These are phyloP conservation scores for Kluyveromyces lactis DNA, from an alignment of 805 yeast genomes.

Conservation along the genomic window DNA sequence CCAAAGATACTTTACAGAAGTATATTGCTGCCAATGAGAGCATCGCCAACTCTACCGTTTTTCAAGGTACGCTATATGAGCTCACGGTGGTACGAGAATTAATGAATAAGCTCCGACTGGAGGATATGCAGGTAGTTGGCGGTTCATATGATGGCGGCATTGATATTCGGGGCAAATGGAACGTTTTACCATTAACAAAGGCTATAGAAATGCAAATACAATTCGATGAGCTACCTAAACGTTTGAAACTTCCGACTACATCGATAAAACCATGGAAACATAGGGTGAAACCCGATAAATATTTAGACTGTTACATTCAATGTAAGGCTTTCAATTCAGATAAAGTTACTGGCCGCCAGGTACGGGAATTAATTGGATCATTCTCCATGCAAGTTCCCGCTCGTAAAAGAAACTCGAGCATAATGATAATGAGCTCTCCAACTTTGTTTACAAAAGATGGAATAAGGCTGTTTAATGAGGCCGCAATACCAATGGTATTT, in stretches of 20 bases:
- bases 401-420: constrained; percentile 14
- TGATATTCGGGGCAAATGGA: constrained; percentile 26
- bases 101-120: constrained; percentile 19
- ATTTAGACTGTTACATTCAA: constrained; percentile 23
- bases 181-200: constrained; percentile 11
- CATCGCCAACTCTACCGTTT: constrained; percentile 23
- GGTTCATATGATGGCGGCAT: constrained; percentile 30
- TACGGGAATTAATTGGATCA: constrained; percentile 27
- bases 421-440: constrained; percentile 27
- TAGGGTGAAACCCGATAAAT: constrained; percentile 6
- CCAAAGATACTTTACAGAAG: constrained; percentile 12
- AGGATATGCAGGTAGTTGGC: constrained; percentile 19
- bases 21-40: constrained; percentile 16
- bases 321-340: constrained; percentile 24
- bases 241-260: constrained; percentile 12
- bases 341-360: constrained; percentile 25
- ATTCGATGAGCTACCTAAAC: constrained; percentile 11
- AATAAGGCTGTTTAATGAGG: constrained; percentile 19
- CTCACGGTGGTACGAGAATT: constrained; percentile 26
- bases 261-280: constrained; percentile 16
- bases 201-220: constrained; percentile 6
- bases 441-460: constrained; percentile 25
- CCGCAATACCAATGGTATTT: constrained; percentile 25
- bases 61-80: constrained; percentile 29
- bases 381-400: constrained; percentile 16